phyloP scores from a whole-genome alignment of 257 asterid genomes.

The Penstemon barbatus region DNA sequence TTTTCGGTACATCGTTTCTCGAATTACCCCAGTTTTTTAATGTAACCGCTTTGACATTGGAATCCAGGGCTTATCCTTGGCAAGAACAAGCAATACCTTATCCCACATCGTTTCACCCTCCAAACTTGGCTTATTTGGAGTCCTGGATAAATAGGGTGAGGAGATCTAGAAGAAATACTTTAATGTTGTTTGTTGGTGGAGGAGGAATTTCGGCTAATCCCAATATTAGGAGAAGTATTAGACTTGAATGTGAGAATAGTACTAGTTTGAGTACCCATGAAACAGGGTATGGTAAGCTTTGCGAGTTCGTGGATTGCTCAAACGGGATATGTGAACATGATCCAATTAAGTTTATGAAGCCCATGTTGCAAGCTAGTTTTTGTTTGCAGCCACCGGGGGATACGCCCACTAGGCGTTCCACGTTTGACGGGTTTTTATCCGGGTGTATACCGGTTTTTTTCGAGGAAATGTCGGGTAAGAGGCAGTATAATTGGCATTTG shows the following conservation, averaged over 20 bases:
- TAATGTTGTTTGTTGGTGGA: constrained; percentile 82
- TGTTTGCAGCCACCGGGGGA: constrained; percentile 98
- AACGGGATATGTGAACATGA: constrained; percentile 89
- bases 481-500: constrained; percentile 82
- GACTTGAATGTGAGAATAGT: constrained; percentile 69
- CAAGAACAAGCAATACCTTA: constrained; percentile 84
- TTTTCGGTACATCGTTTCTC: constrained; percentile 83
- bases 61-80: constrained; percentile 84
- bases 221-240: constrained; percentile 72
- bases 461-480: constrained; percentile 72
- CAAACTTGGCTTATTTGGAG: constrained; percentile 51
- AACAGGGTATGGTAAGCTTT: constrained; percentile 48
- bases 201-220: constrained; percentile 90
- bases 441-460: constrained; percentile 97
- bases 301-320: constrained; percentile 89
- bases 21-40: constrained; percentile 83
- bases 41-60: constrained; percentile 66
- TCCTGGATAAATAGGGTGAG: constrained; percentile 67
- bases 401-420: constrained; percentile 76
- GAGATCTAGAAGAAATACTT: constrained; percentile 49
- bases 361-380: constrained; percentile 80
- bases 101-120: constrained; percentile 94
- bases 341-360: constrained; percentile 75
- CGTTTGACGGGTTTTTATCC: constrained; percentile 77
- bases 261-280: constrained; percentile 31